Conservation (phyloP, 2,329 filamentous ascomycete genomes). For the Leptographium lundbergii region DNA sequence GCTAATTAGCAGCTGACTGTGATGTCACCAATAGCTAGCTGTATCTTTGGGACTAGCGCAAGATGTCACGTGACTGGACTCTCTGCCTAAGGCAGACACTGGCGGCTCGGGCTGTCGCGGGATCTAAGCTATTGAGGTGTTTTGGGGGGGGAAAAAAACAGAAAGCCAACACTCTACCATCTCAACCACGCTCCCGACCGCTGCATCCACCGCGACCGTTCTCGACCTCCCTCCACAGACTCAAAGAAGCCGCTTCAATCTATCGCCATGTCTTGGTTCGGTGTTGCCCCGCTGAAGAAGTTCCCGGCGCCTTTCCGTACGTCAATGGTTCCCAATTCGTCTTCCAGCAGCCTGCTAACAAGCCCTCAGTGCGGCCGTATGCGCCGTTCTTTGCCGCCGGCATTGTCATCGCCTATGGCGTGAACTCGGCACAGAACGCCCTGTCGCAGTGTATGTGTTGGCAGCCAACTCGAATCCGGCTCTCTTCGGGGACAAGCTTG, state of each 20-base stretch:
- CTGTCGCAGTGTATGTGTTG: slow-evolving; percentile 59
- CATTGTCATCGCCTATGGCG: slow-evolving; percentile 82
- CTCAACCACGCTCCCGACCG: slow-evolving; percentile 17
- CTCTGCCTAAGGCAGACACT: slow-evolving; percentile 2
- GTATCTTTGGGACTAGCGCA: background rate
- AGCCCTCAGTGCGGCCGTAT: slow-evolving; percentile 65
- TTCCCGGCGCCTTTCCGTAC: slow-evolving; percentile 67
- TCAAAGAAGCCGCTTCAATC: background rate
- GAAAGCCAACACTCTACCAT: slow-evolving; percentile 17
- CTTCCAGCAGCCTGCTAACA: slow-evolving; percentile 11
- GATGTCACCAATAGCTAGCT: background rate
- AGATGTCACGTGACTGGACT: background rate
- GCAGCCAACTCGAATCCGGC: background rate
- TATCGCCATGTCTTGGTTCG: slow-evolving; percentile 62
- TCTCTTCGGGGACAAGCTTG: background rate
- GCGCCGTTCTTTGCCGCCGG: slow-evolving; percentile 89
- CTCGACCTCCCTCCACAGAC: slow-evolving; percentile 4
- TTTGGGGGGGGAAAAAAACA: slow-evolving; percentile 1
- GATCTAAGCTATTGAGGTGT: background rate
- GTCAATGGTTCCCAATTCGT: slow-evolving; percentile 29
- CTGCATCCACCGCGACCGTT: background rate
- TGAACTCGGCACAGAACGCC: slow-evolving; percentile 70
- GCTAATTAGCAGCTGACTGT: background rate
- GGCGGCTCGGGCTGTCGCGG: slow-evolving; percentile 2
- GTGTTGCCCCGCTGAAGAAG: slow-evolving; percentile 57